Base-by-base conservation (phyloP, 2,329 filamentous ascomycete species). In the Chalara sp. region DNA sequence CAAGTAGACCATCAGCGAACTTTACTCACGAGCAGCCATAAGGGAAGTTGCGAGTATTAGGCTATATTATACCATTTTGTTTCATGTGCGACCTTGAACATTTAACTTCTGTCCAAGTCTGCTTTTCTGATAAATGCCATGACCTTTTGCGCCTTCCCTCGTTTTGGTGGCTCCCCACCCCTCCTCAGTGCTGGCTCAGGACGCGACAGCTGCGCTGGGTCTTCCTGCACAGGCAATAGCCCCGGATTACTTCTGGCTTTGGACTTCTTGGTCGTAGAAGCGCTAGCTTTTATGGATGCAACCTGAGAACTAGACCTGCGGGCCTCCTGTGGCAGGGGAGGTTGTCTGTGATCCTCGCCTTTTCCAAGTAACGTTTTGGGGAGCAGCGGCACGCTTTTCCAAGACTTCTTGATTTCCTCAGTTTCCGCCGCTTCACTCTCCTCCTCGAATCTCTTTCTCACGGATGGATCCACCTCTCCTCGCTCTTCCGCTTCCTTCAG, bases 401-500 rank as follows among this genome's bases (percentile, higher is more conserved):
- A 62, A 6, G 48, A 44, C 28, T 57, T 56, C 50, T 60, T 62
- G 29, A 62, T 58, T 43, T 61, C 60, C 37, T 61, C 56, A 21
- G 56, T 55, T 58, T 61, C 58, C n/a, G 70, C 67, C 54, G 67
- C 73, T 51, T 70, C 65, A 8, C 8, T n/a, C 35, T 69, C 70
- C 57, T 73, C 71, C 57, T 76, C 68, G 8, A 79, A 70, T 58
- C 78, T 76, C 56, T 74, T 73, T 57, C 57, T 48, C 33, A 62
- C 55, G 5, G 47, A 46, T 6, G 50, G 52, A 46, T 61, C 51
- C 8, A 60, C 46, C 8, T 56, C 56, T 11, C 60, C 60, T 30
- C 58, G 50, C 32, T 57, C 54, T 44, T 61, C 59, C 2, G 83
- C 93, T 62, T 93, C 93, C 5, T 92, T 97, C 82, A 92, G 95